Percentiles rank a stretch among this genome's conserved stretches.
Evolutionary conservation across 805 yeast species (phyloP).

Genomic region (Candida andamanensis): DNA sequence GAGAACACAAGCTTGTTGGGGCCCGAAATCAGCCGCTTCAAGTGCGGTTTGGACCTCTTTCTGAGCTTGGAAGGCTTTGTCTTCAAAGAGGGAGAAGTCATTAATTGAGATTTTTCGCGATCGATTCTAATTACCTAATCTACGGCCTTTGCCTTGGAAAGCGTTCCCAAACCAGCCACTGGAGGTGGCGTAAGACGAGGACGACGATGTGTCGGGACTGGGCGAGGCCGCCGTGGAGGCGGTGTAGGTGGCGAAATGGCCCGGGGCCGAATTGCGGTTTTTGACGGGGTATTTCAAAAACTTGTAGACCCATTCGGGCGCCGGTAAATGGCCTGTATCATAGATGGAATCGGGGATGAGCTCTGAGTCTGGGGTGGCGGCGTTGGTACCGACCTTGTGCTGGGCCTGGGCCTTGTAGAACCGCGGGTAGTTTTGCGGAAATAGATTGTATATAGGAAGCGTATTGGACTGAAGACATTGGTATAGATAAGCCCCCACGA

Average conservation of each 20-base stretch:
- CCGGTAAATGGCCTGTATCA: constrained; percentile 50
- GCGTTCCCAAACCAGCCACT: constrained; percentile 3
- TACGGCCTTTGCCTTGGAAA: constrained; percentile 33
- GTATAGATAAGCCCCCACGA: constrained; percentile 53
- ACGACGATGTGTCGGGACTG: no score
- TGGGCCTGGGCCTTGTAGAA: constrained; percentile 11
- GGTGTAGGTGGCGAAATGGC: no score
- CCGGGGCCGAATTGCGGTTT: no score
- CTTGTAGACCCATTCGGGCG: constrained; percentile 43
- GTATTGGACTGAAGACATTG: constrained; percentile 60
- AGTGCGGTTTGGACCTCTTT: constrained; percentile 26
- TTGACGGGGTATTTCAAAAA: constrained; percentile 25
- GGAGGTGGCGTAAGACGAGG: background rate
- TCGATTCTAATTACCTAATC: constrained; percentile 23
- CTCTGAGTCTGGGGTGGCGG: constrained; percentile 8
- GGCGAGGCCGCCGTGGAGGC: no score
- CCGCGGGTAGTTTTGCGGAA: constrained; percentile 24
- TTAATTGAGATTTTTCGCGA: background rate
- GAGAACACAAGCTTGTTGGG: constrained; percentile 48
- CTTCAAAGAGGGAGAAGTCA: constrained; percentile 13
- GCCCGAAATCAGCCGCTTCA: constrained; percentile 20
- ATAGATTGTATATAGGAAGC: constrained; percentile 34
- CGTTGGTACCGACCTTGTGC: constrained; percentile 29
- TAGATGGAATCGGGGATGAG: constrained; percentile 38
- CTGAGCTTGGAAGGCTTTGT: constrained; percentile 12